A percentile compares a stretch with the other conserved stretches of the same genome.
Conservation (phyloP, 2,329 filamentous ascomycete genomes). For the Sporothrix mexicana region DNA sequence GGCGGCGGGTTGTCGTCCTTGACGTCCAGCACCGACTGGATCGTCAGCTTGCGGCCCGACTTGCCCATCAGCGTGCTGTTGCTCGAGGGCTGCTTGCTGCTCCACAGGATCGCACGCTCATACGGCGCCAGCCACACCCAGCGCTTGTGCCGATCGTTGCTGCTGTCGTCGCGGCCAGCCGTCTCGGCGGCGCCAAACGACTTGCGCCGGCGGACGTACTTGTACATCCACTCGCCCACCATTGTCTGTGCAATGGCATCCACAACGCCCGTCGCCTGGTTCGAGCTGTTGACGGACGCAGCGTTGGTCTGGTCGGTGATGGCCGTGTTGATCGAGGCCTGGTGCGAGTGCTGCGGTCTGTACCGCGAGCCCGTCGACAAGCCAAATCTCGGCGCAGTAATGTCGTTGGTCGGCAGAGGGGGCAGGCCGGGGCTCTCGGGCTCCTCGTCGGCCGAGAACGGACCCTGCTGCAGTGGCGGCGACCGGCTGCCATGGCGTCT, state of each 20-base stretch:
- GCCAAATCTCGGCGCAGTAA: constrained; percentile 62
- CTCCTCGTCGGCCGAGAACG: constrained; percentile 69
- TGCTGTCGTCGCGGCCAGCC: constrained; percentile 70
- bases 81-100: constrained; percentile 91
- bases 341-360: constrained; percentile 57
- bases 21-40: constrained; percentile 96
- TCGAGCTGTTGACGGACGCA: constrained; percentile 60
- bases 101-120: constrained; percentile 96
- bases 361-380: constrained; percentile 50
- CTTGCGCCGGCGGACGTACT: constrained; percentile 84
- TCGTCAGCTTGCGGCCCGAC: constrained; percentile 89
- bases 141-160: constrained; percentile 84
- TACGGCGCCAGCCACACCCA: constrained; percentile 99
- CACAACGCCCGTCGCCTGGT: constrained; percentile 79
- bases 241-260: constrained; percentile 98
- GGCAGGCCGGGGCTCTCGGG: constrained; percentile 74
- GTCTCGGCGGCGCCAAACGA: constrained; percentile 82
- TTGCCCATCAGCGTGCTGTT: constrained; percentile 91
- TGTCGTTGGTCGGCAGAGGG: constrained; percentile 74
- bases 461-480: constrained; percentile 52
- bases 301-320: constrained; percentile 53
- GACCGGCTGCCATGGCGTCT: constrained; percentile 60
- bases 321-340: constrained; percentile 66
- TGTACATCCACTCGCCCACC: constrained; percentile 98
- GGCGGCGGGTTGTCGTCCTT: constrained; percentile 90